Base-by-base conservation (phyloP, 305 asterid genomes). In the Fraxinus paxiana region DNA sequence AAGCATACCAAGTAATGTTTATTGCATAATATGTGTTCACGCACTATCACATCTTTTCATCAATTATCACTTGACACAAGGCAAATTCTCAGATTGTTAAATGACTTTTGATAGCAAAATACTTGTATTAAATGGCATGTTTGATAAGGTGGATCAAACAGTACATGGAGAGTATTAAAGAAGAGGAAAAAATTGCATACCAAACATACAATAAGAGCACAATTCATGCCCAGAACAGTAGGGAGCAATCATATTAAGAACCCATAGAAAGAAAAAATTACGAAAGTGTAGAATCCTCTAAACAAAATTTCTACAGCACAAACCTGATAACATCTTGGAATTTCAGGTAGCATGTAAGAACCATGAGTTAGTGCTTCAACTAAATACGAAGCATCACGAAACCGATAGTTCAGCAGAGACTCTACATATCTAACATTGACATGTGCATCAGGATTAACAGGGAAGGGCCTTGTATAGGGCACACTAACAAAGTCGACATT, bases 291-390 rank as follows among this genome's bases (percentile, higher is more conserved):
- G 30, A 59, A 59, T 18, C 67, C 22, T 63, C 34, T 2, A 63
- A 22, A 63, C 17, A 8, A 9, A 24, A 63, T 20, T 22, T 24
- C 2, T 18, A n/a, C 35, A 31, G 35, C 6, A 17, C 10, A 73
- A 81, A 94, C 98, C 98, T 95, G 98, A 82, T 92, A 95, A 87
- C 98, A 92, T 72, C 88, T 87, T 0, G 97, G 97, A 79, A 93
- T 87, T 81, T 92, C 97, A 1, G 93, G 92, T 5, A 91, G 85
- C 97, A 93, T 92, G 81, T 88, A 92, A 28, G 98, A 95, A 3
- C 97, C 98, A 59, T 95, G 98, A 4, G 94, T 93, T 8, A 95
- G 82, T 2, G 98, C 98, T 79, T 95, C 98, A 30, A 93, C 93
- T 34, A 95, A 88, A 41, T 92, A 91, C 28, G 97, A 88, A 56